These are phyloP conservation scores for Ceratocystis cubensis DNA, from an alignment of 2,329 filamentous ascomycete species.

Conservation along the genomic window DNA sequence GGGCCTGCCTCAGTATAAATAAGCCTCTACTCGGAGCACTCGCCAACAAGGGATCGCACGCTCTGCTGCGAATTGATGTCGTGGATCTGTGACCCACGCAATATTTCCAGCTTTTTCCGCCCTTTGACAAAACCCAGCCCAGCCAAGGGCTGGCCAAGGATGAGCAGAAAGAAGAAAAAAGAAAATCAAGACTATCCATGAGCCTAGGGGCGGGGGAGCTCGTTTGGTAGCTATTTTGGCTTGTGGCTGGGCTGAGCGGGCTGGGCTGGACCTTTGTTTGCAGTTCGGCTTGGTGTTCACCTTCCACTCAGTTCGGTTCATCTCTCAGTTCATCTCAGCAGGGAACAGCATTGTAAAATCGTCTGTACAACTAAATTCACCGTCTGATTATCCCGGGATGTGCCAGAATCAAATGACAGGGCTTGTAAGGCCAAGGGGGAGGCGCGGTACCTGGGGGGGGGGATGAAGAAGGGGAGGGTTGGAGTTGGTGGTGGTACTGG, in stretches of 20 bases:
- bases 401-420: neutral
- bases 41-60: neutral
- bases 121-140: neutral
- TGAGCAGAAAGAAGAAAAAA: neutral
- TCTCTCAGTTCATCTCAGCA: neutral
- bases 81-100: neutral
- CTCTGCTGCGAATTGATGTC: neutral
- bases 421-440: neutral
- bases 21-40: neutral
- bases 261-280: neutral
- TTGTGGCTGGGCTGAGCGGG: neutral
- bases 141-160: neutral
- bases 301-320: neutral
- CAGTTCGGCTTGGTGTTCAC: too few relatives aligned
- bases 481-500: neutral
- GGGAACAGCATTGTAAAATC: slow-evolving; percentile 10
- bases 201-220: too few relatives aligned
- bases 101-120: slow-evolving; percentile 8
- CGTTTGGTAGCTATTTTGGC: too few relatives aligned
- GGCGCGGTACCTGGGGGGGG: neutral
- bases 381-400: slow-evolving; percentile 7
- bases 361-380: slow-evolving; percentile 9
- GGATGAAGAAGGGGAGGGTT: neutral
- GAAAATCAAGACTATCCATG: neutral
- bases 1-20: neutral